Evolutionary conservation across 192 early-diverging fungal species (phyloP).

Genomic region (Coemansia sp.): DNA sequence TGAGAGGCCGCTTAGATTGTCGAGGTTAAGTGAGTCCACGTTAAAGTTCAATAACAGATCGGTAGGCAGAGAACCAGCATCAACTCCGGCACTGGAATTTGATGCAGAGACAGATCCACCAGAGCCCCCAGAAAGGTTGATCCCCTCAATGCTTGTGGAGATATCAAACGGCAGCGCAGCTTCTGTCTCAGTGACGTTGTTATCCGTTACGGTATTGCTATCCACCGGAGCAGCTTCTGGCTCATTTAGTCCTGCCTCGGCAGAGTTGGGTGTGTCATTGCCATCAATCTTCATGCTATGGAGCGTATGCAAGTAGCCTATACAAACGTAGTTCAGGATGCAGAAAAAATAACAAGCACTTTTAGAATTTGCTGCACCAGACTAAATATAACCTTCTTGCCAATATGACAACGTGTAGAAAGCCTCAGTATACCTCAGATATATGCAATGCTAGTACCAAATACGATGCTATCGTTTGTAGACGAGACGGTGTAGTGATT

Average conservation of each 20-base stretch:
- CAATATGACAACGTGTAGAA: not conserved
- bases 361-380: not conserved
- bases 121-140: constrained; percentile 12
- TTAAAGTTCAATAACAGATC: constrained; percentile 37
- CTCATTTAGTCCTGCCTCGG: not conserved
- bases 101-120: not conserved
- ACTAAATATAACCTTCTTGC: not conserved
- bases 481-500: too few species aligned
- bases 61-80: not conserved
- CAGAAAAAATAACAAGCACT: not conserved
- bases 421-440: too few species aligned
- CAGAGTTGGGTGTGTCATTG: too few species aligned
- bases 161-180: constrained; percentile 13
- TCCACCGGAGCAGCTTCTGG: not conserved
- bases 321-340: not conserved
- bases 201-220: not conserved
- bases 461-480: too few species aligned
- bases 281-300: not conserved
- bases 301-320: not conserved
- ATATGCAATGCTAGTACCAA: too few species aligned
- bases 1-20: constrained; percentile 22
- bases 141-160: constrained; percentile 15
- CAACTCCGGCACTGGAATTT: not conserved
- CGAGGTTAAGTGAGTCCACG: constrained; percentile 46
- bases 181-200: constrained; percentile 1